phyloP scores from a whole-genome alignment of 2,329 filamentous ascomycete genomes.

The Clarireedia hainanense region DNA sequence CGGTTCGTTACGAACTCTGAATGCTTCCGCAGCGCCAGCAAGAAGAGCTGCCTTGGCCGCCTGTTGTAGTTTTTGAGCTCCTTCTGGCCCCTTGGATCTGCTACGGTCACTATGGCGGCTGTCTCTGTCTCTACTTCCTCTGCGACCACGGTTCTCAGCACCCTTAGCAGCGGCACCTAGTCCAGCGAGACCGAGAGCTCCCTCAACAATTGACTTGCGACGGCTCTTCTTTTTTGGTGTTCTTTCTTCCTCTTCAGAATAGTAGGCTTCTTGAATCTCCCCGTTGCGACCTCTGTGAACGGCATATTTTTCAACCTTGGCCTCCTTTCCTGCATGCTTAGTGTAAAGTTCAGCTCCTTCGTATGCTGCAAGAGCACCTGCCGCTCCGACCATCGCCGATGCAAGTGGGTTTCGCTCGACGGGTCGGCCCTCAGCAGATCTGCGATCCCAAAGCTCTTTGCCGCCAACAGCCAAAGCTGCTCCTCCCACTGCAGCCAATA shows the following conservation, averaged over 20 bases:
- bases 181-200: slow-evolving; percentile 52
- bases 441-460: slow-evolving; percentile 59
- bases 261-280: slow-evolving; percentile 46
- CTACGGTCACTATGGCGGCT: too few relatives aligned
- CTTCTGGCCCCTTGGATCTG: slow-evolving; percentile 43
- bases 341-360: slow-evolving; percentile 56
- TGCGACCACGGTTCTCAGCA: slow-evolving; percentile 30
- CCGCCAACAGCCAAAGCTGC: slow-evolving; percentile 57
- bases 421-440: slow-evolving; percentile 41
- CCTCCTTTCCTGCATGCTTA: slow-evolving; percentile 37
- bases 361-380: slow-evolving; percentile 56
- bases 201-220: slow-evolving; percentile 57
- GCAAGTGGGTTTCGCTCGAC: slow-evolving; percentile 50
- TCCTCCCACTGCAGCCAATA: slow-evolving; percentile 57
- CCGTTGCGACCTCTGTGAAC: slow-evolving; percentile 48
- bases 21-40: slow-evolving; percentile 86
- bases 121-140: slow-evolving; percentile 33
- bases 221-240: slow-evolving; percentile 43
- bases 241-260: slow-evolving; percentile 44
- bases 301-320: slow-evolving; percentile 44
- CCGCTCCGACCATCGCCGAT: slow-evolving; percentile 54
- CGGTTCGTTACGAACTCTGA: slow-evolving; percentile 80
- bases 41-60: slow-evolving; percentile 86
- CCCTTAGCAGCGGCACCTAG: slow-evolving; percentile 49
- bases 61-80: slow-evolving; percentile 62